phyloP scores from a whole-genome alignment of 495 filamentous ascomycete species.

The Schizothecium vesticola region DNA sequence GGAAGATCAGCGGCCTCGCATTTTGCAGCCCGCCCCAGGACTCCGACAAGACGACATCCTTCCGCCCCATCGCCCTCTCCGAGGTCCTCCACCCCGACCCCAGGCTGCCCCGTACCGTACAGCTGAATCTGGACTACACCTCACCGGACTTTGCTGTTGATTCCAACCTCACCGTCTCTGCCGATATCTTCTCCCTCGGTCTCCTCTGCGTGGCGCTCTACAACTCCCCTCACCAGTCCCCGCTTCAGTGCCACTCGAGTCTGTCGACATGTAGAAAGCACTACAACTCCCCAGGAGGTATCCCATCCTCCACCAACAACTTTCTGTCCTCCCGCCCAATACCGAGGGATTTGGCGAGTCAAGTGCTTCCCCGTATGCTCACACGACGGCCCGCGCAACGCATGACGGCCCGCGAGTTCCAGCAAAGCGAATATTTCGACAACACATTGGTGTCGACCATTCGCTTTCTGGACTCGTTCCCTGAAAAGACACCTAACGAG shows the following conservation, averaged over 20 bases:
- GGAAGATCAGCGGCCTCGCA: constrained; percentile 92
- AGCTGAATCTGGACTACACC: constrained; percentile 86
- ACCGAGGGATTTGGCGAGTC: constrained; percentile 67
- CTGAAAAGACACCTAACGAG: constrained; percentile 84
- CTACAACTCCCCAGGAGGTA: constrained; percentile 66
- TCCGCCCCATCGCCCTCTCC: constrained; percentile 70
- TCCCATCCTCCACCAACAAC: constrained; percentile 73
- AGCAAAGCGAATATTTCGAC: constrained; percentile 90
- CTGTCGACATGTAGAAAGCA: constrained; percentile 75
- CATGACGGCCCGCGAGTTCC: constrained; percentile 85
- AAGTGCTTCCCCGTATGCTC: constrained; percentile 76
- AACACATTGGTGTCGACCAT: constrained; percentile 94
- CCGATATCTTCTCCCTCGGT: constrained; percentile 91
- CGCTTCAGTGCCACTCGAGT: constrained; percentile 73
- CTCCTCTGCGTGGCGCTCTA: constrained; percentile 85
- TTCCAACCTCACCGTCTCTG: constrained; percentile 67
- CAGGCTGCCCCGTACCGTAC: constrained; percentile 74
- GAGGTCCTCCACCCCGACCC: constrained; percentile 82
- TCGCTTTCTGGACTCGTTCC: constrained; percentile 84
- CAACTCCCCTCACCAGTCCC: constrained; percentile 85
- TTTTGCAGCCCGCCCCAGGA: constrained; percentile 75
- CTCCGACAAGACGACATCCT: constrained; percentile 61
- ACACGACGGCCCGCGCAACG: constrained; percentile 80
- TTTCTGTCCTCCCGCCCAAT: constrained; percentile 74
- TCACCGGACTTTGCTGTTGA: constrained; percentile 93